phyloP scores from a whole-genome alignment of 202 grass and related monocot species.

The Schoenoplectus tabernaemontani region DNA sequence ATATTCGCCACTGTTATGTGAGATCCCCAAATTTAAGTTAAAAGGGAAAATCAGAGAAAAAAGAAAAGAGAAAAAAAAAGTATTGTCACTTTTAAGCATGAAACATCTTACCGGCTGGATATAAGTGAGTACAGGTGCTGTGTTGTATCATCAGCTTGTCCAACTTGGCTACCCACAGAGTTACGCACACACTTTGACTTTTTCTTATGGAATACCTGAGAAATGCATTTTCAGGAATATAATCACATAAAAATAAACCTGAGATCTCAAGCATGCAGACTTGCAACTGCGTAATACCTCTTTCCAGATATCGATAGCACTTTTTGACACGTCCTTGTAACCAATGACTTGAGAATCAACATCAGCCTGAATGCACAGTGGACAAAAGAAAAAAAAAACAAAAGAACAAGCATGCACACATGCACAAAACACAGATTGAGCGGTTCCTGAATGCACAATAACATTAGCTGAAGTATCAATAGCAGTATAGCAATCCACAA shows the following conservation, averaged over 20 bases:
- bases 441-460: conserved; percentile 22
- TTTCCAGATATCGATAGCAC: conserved; percentile 80
- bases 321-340: conserved; percentile 89
- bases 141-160: conserved; percentile 19
- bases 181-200: conserved; percentile 49
- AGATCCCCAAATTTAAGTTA: conserved; percentile 20
- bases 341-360: conserved; percentile 90
- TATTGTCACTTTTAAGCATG: conserved; percentile 22
- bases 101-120: conserved; percentile 58
- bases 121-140: conserved; percentile 68
- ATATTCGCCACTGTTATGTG: conserved; percentile 71
- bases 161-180: conserved; percentile 31
- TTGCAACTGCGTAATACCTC: conserved; percentile 36
- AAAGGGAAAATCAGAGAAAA: conserved; percentile 15
- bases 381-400: too few species aligned
- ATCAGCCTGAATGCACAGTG: conserved; percentile 40
- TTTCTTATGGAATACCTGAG: conserved; percentile 80
- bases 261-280: neutral
- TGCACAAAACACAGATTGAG: conserved; percentile 1
- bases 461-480: neutral
- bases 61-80: neutral
- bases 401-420: neutral
- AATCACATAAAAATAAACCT: conserved; percentile 18
- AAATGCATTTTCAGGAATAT: conserved; percentile 13
- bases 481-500: neutral